A percentile compares a stretch with the other conserved stretches of the same genome.
Evolutionary conservation across 2,329 filamentous ascomycete genomes (phyloP).

Genomic region (Sordariomycetes sp.): DNA sequence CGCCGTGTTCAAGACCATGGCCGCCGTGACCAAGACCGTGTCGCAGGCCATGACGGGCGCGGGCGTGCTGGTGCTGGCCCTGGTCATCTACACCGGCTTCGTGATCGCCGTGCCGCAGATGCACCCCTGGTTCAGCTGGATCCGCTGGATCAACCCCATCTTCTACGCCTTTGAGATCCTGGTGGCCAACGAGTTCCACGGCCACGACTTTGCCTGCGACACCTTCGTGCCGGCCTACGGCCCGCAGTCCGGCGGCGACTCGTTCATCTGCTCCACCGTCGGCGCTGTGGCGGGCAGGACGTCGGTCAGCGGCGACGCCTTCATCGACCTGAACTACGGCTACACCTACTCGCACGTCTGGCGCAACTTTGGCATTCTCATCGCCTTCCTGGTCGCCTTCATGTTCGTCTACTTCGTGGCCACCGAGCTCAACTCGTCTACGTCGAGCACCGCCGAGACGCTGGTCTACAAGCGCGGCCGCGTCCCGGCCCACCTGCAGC

Average conservation of each 20-base stretch:
- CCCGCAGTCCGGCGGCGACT: slow-evolving; percentile 24
- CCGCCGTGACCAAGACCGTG: slow-evolving; percentile 56
- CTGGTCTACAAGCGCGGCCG: slow-evolving; percentile 54
- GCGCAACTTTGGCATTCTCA: slow-evolving; percentile 60
- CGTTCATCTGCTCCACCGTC: slow-evolving; percentile 40
- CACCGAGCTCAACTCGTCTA: slow-evolving; percentile 54
- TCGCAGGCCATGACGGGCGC: slow-evolving; percentile 44
- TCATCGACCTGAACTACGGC: slow-evolving; percentile 41
- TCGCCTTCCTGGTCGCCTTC: slow-evolving; percentile 55
- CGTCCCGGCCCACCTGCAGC: slow-evolving; percentile 20
- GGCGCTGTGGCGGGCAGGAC: slow-evolving; percentile 42
- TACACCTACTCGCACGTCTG: slow-evolving; percentile 50
- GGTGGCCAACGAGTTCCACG: slow-evolving; percentile 62
- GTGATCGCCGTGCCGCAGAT: slow-evolving; percentile 41
- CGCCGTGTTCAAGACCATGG: slow-evolving; percentile 66
- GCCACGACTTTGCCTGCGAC: slow-evolving; percentile 45
- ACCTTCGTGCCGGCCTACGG: slow-evolving; percentile 34
- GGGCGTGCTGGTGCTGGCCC: slow-evolving; percentile 44
- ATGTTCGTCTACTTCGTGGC: slow-evolving; percentile 51
- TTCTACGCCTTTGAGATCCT: slow-evolving; percentile 65
- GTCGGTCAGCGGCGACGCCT: slow-evolving; percentile 50
- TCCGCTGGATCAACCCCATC: slow-evolving; percentile 64
- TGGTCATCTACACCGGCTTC: slow-evolving; percentile 53
- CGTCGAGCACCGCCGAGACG: slow-evolving; percentile 53
- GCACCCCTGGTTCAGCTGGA: slow-evolving; percentile 67